Conservation (phyloP, 2,329 filamentous ascomycete species). For the Magnaporthiopsis incrustans region DNA sequence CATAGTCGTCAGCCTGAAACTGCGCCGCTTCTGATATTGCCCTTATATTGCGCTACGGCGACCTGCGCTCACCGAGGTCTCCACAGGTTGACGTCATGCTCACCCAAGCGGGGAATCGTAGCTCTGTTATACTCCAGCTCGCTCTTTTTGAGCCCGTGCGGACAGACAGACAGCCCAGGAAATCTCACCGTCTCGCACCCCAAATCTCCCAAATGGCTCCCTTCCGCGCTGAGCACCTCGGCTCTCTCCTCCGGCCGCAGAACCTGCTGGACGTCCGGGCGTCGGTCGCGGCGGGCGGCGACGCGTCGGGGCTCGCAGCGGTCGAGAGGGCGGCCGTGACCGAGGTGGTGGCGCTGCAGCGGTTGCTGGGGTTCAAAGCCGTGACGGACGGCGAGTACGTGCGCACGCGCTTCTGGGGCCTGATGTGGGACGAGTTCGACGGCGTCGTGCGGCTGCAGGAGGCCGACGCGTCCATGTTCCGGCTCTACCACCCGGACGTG, state of each 20-base stretch:
- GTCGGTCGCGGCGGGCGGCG: conserved; percentile 46
- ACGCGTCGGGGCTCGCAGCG: conserved; percentile 40
- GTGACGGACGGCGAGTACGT: conserved; percentile 66
- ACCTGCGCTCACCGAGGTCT: no score
- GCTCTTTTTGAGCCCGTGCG: no score
- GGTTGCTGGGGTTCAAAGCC: conserved; percentile 55
- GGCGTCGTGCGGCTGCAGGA: conserved; percentile 40
- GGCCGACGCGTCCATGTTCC: conserved; percentile 42
- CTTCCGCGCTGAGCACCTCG: conserved; percentile 28
- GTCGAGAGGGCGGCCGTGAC: conserved; percentile 59
- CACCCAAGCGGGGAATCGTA: no score
- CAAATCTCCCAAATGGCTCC: conserved; percentile 18
- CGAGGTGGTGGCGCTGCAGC: conserved; percentile 61
- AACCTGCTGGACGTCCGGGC: conserved; percentile 41
- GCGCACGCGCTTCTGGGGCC: conserved; percentile 43
- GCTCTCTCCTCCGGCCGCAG: conserved; percentile 26
- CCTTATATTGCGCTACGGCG: no score
- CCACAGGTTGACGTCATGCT: no score
- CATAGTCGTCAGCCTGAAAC: no score
- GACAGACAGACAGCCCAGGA: no score
- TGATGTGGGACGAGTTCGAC: conserved; percentile 46
- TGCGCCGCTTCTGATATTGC: no score
- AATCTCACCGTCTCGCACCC: no score
- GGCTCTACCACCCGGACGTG: conserved; percentile 47
- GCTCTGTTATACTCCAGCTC: no score